A percentile compares a stretch with the other conserved stretches of the same genome.
phyloP scores from a whole-genome alignment of 805 yeast genomes.

The Candida piceae region DNA sequence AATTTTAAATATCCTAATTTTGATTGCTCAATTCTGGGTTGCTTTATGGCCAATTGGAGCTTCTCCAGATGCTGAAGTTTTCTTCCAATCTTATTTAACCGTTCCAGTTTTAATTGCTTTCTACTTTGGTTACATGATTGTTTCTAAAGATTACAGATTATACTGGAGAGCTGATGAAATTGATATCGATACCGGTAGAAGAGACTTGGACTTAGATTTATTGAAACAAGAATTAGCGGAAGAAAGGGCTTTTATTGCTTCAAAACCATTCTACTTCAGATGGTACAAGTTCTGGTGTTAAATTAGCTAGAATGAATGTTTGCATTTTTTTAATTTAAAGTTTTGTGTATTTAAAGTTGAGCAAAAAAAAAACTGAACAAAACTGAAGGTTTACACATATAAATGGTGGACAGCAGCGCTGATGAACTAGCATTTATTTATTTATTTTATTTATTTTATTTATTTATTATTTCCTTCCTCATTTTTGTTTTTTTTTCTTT shows the following conservation, averaged over 20 bases:
- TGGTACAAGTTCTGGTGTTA: slow-evolving; percentile 56
- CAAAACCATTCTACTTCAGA: slow-evolving; percentile 45
- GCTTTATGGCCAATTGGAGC: slow-evolving; percentile 66
- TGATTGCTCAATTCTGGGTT: slow-evolving; percentile 78
- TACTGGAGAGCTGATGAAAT: slow-evolving; percentile 43
- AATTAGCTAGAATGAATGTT: too few species aligned
- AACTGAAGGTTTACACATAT: too few species aligned
- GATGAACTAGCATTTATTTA: too few species aligned
- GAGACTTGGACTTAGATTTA: slow-evolving; percentile 52
- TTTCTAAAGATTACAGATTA: slow-evolving; percentile 41
- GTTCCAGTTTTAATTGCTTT: slow-evolving; percentile 55
- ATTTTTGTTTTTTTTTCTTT: too few species aligned
- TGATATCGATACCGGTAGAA: slow-evolving; percentile 61
- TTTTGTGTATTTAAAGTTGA: too few species aligned
- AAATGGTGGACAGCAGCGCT: too few species aligned
- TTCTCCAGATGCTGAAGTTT: slow-evolving; percentile 46
- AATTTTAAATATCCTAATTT: slow-evolving; percentile 50
- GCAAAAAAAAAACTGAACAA: too few species aligned
- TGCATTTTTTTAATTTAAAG: too few species aligned
- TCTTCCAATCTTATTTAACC: slow-evolving; percentile 65
- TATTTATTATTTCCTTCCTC: too few species aligned
- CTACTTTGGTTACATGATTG: slow-evolving; percentile 30
- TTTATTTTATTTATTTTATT: too few species aligned
- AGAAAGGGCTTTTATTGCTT: slow-evolving; percentile 45
- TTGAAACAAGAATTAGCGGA: slow-evolving; percentile 53